Evolutionary conservation across 257 asterid species (phyloP), one percentile per base, ranked within the genome.

Genomic region (Solanum corneliomulleri): DNA sequence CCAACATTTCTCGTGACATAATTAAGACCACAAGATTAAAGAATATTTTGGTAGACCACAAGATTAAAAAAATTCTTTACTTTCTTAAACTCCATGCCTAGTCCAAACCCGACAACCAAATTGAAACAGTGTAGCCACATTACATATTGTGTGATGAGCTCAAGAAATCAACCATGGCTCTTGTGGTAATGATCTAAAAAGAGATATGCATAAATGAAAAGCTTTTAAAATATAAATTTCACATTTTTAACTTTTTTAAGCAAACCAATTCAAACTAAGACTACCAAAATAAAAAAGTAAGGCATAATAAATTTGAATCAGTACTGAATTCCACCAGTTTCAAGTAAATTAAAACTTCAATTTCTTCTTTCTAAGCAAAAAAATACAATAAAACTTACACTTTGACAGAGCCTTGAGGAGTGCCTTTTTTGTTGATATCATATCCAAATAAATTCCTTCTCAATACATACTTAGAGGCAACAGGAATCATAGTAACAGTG

Each of bases 391-490:
- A 60, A 68, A 86, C 98, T 92, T 93, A 96, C 99, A 96, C 98
- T 94, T 94, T 93, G 85, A 96, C 90, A 88, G 97, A 90, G 88
- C 99, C 99, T 62, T 93, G 94, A 68, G 98, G 94, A n/a, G 99
- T 96, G 41, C 98, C 99, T 89, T 90, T 96, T 94, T 96, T 96
- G 88, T 96, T 96, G 86, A 96, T 94, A 87, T 95, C 99, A 82
- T 89, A 93, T 44, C 99, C 98, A 90, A 93, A 95, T 31, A 96
- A 92, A 92, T 94, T 94, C 92, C 96, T 92, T 72, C 98, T 89
- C 90, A 89, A 81, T 9, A 95, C 98, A 72, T 93, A 93, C 89
- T 92, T 96, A 1, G 98, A 90, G 15, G 98, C 98, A 85, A 96
- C 98, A 0, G 99, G 99, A 85, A 96, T 95, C 94, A 96, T 49